A percentile compares a stretch with the other conserved stretches of the same genome.
Evolutionary conservation across 192 early-diverging fungal genomes (phyloP).

Genomic region (Glomus cerebriforme): DNA sequence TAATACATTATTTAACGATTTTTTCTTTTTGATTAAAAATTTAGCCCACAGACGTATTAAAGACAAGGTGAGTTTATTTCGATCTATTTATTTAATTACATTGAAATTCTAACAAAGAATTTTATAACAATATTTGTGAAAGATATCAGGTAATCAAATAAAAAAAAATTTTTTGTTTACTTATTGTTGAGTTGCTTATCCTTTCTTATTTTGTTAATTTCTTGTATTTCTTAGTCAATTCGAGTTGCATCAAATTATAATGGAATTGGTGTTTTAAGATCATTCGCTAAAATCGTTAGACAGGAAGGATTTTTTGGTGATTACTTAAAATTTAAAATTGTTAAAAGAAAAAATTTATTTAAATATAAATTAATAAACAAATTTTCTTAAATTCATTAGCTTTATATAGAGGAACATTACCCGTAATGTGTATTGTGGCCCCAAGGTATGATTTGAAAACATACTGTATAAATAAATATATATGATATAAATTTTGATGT

Average conservation of each 20-base stretch:
- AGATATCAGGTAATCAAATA: constrained; percentile 40
- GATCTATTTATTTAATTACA: background rate
- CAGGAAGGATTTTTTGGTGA: constrained; percentile 44
- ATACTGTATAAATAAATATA: background rate
- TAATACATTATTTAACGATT: background rate
- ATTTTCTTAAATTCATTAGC: constrained; percentile 3
- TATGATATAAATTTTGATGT: too few relatives aligned
- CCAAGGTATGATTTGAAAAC: constrained; percentile 28
- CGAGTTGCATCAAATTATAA: constrained; percentile 39
- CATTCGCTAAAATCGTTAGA: constrained; percentile 36
- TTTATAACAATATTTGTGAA: background rate
- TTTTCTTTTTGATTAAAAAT: background rate
- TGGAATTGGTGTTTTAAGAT: constrained; percentile 34
- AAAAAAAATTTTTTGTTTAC: background rate
- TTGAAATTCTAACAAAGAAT: background rate
- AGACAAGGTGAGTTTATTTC: constrained; percentile 30
- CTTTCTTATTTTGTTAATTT: background rate
- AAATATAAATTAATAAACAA: background rate
- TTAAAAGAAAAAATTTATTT: background rate
- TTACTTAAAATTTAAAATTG: background rate
- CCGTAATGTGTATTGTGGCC: constrained; percentile 46
- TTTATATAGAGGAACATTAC: constrained; percentile 45
- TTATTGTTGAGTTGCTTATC: background rate
- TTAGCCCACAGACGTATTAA: constrained; percentile 51
- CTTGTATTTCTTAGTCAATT: constrained; percentile 33